Conservation (phyloP, 768 basidiomycete species). For the Rhodotorula taiwanensis region DNA sequence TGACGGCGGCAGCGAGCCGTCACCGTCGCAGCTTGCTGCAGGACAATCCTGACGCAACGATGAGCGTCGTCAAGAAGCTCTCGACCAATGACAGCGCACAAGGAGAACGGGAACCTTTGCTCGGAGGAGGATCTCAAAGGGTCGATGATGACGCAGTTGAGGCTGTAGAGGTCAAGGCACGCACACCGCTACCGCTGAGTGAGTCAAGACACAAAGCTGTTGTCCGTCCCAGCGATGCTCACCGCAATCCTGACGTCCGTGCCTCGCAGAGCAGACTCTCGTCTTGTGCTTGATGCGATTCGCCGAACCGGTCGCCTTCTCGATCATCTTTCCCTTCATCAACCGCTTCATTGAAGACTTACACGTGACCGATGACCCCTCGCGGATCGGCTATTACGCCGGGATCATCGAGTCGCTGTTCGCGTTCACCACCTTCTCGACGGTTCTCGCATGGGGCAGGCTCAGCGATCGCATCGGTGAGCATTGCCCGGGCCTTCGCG, state of each 20-base stretch:
- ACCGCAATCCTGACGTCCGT: too few relatives aligned
- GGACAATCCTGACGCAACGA: too few relatives aligned
- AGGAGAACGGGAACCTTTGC: too few relatives aligned
- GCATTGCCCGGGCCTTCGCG: background rate
- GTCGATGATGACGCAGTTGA: too few relatives aligned
- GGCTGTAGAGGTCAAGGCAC: too few relatives aligned
- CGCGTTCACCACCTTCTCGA: conserved; percentile 34
- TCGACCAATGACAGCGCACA: too few relatives aligned
- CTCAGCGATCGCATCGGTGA: conserved; percentile 36
- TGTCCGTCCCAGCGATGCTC: too few relatives aligned
- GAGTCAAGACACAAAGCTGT: background rate
- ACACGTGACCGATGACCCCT: conserved; percentile 21
- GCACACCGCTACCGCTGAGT: conserved; percentile 16
- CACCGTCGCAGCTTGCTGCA: too few relatives aligned
- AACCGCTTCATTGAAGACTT: conserved; percentile 19
- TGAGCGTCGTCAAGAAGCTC: too few relatives aligned
- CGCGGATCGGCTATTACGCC: conserved; percentile 15
- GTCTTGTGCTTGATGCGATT: conserved; percentile 33
- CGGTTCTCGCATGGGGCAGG: conserved; percentile 36
- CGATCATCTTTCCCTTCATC: conserved; percentile 34
- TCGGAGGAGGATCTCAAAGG: too few relatives aligned
- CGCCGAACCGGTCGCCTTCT: conserved; percentile 33
- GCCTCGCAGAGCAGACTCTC: conserved; percentile 16
- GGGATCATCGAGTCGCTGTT: conserved; percentile 32
- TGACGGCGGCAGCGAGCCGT: too few relatives aligned